A percentile compares a stretch with the other conserved stretches of the same genome.
These are phyloP conservation scores for Lathyrus tuberosus DNA, from an alignment of 306 rosid genomes.

Conservation along the genomic window DNA sequence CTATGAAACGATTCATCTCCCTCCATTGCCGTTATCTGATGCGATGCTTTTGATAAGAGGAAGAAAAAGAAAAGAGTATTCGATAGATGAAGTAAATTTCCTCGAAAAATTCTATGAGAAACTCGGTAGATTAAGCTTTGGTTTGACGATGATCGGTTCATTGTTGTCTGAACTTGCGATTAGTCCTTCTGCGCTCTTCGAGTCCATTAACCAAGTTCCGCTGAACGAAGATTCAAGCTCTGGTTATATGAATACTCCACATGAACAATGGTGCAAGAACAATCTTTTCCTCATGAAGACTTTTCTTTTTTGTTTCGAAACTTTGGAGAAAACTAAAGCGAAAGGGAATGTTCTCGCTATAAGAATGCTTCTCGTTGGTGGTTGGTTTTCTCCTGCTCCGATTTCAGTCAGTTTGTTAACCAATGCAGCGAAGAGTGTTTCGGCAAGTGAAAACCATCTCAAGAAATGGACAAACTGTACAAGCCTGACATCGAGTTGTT, in stretches of 20 bases:
- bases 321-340: slow-evolving; percentile 56
- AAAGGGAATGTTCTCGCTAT: slow-evolving; percentile 58
- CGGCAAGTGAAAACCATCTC: slow-evolving; percentile 47
- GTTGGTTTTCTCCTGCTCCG: slow-evolving; percentile 82
- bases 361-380: slow-evolving; percentile 72
- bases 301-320: slow-evolving; percentile 56
- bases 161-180: slow-evolving; percentile 70
- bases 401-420: slow-evolving; percentile 55
- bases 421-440: slow-evolving; percentile 63
- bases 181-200: slow-evolving; percentile 64
- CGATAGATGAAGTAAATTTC: slow-evolving; percentile 56
- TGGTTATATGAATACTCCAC: slow-evolving; percentile 53
- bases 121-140: slow-evolving; percentile 71
- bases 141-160: slow-evolving; percentile 73
- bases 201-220: slow-evolving; percentile 62
- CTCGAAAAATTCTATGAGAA: slow-evolving; percentile 67
- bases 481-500: slow-evolving; percentile 52
- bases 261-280: slow-evolving; percentile 72
- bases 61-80: slow-evolving; percentile 69
- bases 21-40: slow-evolving; percentile 60
- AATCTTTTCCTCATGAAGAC: slow-evolving; percentile 77
- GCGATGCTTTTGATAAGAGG: slow-evolving; percentile 80
- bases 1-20: slow-evolving; percentile 66
- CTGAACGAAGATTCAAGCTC: slow-evolving; percentile 56
- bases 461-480: slow-evolving; percentile 59